Percentiles rank a stretch among this genome's conserved stretches.
phyloP scores from a whole-genome alignment of 805 yeast genomes.

The Priceomyces haplophilus region DNA sequence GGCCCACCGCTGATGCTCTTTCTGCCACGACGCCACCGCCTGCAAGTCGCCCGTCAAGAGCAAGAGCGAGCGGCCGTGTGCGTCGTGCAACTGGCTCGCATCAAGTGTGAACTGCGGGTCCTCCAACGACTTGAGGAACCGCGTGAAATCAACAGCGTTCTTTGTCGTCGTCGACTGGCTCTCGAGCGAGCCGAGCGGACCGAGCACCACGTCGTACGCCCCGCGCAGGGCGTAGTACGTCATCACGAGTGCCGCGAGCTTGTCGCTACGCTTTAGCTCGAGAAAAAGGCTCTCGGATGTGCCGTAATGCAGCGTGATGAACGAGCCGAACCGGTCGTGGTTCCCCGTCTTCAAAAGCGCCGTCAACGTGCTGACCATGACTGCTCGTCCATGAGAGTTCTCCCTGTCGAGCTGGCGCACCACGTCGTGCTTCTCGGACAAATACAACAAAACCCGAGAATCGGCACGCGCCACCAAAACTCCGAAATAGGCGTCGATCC shows the following conservation, averaged over 20 bases:
- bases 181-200: conserved; percentile 15
- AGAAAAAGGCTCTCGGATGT: conserved; percentile 8
- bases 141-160: conserved; percentile 17
- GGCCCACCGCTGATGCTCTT: conserved; percentile 5
- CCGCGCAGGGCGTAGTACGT: conserved; percentile 22
- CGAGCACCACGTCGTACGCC: conserved; percentile 14
- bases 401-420: conserved; percentile 7
- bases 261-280: conserved; percentile 13
- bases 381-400: conserved; percentile 1
- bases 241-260: conserved; percentile 21
- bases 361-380: conserved; percentile 5
- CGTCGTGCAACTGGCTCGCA: not conserved
- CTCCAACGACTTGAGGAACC: conserved; percentile 18
- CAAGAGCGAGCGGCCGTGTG: conserved; percentile 4
- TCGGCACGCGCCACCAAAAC: conserved; percentile 7
- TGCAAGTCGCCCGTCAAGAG: conserved; percentile 10
- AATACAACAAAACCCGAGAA: conserved; percentile 5
- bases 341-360: conserved; percentile 14
- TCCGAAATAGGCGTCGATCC: conserved; percentile 19
- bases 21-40: conserved; percentile 14
- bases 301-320: conserved; percentile 16
- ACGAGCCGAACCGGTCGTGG: conserved; percentile 12
- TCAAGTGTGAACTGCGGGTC: not conserved
- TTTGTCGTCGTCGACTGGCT: conserved; percentile 13
- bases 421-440: conserved; percentile 7